Evolutionary conservation across 805 yeast species (phyloP), one percentile per base, ranked within the genome.

Genomic region (Candida mattraensis): DNA sequence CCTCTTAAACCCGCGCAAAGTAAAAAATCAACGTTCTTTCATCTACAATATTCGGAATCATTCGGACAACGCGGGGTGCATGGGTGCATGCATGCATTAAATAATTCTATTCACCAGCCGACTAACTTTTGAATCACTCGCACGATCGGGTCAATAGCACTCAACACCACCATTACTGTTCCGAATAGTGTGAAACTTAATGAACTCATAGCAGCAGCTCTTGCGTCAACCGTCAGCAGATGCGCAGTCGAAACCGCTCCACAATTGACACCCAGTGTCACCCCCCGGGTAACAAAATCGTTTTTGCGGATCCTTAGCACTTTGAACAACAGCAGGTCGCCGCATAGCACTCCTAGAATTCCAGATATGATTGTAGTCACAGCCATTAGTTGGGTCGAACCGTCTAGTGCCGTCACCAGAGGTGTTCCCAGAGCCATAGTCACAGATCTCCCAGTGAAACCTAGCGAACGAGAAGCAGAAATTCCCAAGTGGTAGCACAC

Each of bases 181-280:
- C 94, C 94, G 54, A 76, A 85, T 14, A 83, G 54, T 14, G 81
- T 78, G 59, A 85, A 85, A 43, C 84, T 72, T 50, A 85, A 66
- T 5, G 83, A 72, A 42, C 87, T 77, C 70, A 85, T 76, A 3
- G 88, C 86, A 2, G 88, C 89, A 11, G 93, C 91, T 47, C 91
- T 66, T 10, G 93, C 84, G 51, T 84, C 88, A 20, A 71, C 70
- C 18, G 74, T 74, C 22, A 85, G 59, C 30, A 85, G 61, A 56
- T 82, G 83, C 0, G 91, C 89, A 3, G 94, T 83, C 4, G 88
- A 86, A 33, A 85, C 82, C 1, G 95, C 94, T 7, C 89, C 87
- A 52, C 89, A 83, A 51, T 81, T 82, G 33, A 82, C 71, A 4
- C 94, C 95, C 31, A 83, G 60, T 0, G 87, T 78, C 13, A 84